Percentiles rank a stretch among this genome's conserved stretches.
Evolutionary conservation across 1,139 yeast genomes (phyloP).

Genomic region (Tardiomyces blankii): DNA sequence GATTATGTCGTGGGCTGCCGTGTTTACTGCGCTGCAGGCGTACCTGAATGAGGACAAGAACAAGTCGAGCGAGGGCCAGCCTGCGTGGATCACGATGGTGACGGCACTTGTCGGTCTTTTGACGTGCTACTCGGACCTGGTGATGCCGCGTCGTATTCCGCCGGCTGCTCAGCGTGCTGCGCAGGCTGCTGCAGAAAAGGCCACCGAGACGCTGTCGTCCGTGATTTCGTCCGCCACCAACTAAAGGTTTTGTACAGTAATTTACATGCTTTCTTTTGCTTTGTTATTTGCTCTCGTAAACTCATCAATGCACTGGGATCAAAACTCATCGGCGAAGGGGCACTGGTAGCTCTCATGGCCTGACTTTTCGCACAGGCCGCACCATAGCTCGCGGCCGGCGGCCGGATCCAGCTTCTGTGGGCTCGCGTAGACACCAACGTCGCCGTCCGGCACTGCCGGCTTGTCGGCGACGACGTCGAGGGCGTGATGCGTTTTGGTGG

Average conservation of each 20-base stretch:
- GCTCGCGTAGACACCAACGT: not conserved
- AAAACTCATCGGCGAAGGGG: conserved; percentile 60
- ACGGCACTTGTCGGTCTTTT: conserved; percentile 22
- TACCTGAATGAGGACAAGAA: conserved; percentile 35
- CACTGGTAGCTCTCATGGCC: conserved; percentile 85
- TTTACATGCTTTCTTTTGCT: too few relatives aligned
- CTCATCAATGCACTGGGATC: conserved; percentile 1
- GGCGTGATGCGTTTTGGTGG: not conserved
- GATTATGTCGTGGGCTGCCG: conserved; percentile 45
- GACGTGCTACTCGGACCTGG: conserved; percentile 28
- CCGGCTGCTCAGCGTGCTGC: conserved; percentile 7
- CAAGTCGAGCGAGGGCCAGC: conserved; percentile 15
- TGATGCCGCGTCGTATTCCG: conserved; percentile 20
- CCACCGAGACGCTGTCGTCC: conserved; percentile 1
- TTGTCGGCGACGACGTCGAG: conserved; percentile 3
- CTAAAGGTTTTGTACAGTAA: not conserved
- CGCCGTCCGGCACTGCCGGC: not conserved
- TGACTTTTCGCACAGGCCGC: conserved; percentile 81
- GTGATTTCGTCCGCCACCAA: not conserved
- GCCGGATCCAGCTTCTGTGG: conserved; percentile 45
- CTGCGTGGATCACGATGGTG: conserved; percentile 23
- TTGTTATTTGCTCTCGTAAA: not conserved
- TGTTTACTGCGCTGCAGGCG: conserved; percentile 41
- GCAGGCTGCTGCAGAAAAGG: conserved; percentile 4
- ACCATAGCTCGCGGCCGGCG: conserved; percentile 70